Percentiles rank a stretch among this genome's conserved stretches.
phyloP scores from a whole-genome alignment of 2,329 filamentous ascomycete species.

The Monilinia vaccinii-corymbosi region DNA sequence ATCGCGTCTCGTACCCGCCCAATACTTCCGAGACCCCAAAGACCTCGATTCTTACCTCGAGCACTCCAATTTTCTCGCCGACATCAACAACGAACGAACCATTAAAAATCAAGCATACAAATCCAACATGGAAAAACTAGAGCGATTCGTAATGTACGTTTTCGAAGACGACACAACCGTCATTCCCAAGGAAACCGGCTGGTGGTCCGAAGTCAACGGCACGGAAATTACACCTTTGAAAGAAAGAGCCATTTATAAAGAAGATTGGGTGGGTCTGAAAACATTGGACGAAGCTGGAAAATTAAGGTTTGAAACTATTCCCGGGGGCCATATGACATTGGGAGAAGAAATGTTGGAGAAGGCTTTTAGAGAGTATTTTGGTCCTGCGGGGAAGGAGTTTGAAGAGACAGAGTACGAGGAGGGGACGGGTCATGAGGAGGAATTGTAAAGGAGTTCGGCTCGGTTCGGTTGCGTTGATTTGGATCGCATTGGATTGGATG shows the following conservation, averaged over 20 bases:
- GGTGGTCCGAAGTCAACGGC: constrained; percentile 80
- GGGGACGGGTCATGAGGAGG: constrained; percentile 3
- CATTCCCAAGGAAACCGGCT: constrained; percentile 80
- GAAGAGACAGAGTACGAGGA: neutral
- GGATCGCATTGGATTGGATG: too few species aligned
- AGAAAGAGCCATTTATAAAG: constrained; percentile 64
- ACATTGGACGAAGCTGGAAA: constrained; percentile 69
- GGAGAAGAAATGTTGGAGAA: constrained; percentile 50
- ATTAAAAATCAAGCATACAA: constrained; percentile 68
- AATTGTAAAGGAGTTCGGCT: constrained; percentile 2
- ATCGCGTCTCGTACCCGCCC: constrained; percentile 73
- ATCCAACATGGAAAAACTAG: constrained; percentile 57
- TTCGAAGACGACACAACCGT: constrained; percentile 82
- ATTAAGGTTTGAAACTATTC: constrained; percentile 62
- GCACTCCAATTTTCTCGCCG: constrained; percentile 79
- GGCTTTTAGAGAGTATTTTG: constrained; percentile 36
- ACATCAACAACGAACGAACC: constrained; percentile 86
- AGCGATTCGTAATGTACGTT: constrained; percentile 80
- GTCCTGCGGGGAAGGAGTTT: constrained; percentile 24
- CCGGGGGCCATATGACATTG: constrained; percentile 79
- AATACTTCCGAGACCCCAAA: constrained; percentile 76
- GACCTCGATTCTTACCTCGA: constrained; percentile 67
- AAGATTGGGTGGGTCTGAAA: constrained; percentile 90
- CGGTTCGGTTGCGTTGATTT: neutral
- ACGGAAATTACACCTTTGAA: constrained; percentile 59